Base-by-base conservation (phyloP, 2,329 filamentous ascomycete species). In the Penicillium sp. region DNA sequence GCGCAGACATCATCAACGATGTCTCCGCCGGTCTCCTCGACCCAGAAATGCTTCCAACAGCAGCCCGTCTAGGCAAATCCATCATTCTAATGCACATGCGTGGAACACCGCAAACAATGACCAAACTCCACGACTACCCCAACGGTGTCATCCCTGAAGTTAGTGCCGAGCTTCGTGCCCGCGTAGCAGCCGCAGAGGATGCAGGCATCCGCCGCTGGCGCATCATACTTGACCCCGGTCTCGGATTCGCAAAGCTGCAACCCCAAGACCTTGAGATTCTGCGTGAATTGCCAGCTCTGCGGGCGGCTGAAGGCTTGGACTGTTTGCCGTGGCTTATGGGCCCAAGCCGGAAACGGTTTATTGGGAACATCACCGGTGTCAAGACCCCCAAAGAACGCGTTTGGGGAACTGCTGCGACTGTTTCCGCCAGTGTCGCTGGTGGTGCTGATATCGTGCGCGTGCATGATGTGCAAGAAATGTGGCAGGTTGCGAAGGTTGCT, bases 1-100 rank as follows among this genome's bases (percentile, higher is more conserved):
- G 95, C 50, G 93, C 93, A 7, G 88, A 97, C 71, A 90, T 99
- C 61, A 86, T 99, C 77, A 99, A 99, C 76, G 95, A 99, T 73
- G 87, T 99, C 35, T 96, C 91, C 0, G 91, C 89, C 1, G 95
- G 95, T 3, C 71, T 80, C 4, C 80, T 96, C 50, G 95, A 98
- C 71, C 77, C 84, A 0, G 82, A 83, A 0, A 98, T 99, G 92
- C 84, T 99, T 0, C 68, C 86, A 14, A 92, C 90, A 0, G 88
- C 93, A 60, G 93, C 90, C 0, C 80, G 83, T 5, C 82, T 95
- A 0, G 88, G 90, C 35, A 91, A 88, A 66, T 91, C 92, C 3
- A 86, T 97, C 31, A 81, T 87, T 62, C 82, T 97, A 51, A 96
- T 96, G 91, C 93, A 97, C 77, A 96, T 95, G 90, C 90, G 93